Conservation (phyloP, 1,284 basidiomycete species). For the Trametes polyzona region DNA sequence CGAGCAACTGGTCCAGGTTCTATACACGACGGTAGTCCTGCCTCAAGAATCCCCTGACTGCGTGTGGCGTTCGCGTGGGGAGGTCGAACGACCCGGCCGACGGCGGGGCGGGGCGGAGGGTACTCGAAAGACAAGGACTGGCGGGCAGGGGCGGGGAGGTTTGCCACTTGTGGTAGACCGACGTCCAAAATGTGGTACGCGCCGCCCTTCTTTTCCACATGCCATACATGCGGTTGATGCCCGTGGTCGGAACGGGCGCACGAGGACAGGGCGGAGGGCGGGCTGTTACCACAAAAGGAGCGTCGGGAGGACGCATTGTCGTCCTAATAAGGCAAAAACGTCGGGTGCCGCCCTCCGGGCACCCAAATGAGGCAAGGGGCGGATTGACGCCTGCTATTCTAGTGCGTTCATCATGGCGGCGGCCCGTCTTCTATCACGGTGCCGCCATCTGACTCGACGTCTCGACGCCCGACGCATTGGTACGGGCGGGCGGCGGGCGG, state of each 20-base stretch:
- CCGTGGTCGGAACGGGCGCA: constrained; percentile 16
- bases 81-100: too few relatives aligned
- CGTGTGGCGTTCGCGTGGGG: too few relatives aligned
- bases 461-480: constrained; percentile 24
- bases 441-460: constrained; percentile 24
- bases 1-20: too few relatives aligned
- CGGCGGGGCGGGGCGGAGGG: constrained; percentile 7
- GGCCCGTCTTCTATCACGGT: constrained; percentile 24
- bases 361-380: constrained; percentile 9
- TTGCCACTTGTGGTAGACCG: constrained; percentile 13
- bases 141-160: constrained; percentile 10
- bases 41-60: too few relatives aligned
- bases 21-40: too few relatives aligned
- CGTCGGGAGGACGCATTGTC: constrained; percentile 7
- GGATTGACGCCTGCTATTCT: constrained; percentile 10
- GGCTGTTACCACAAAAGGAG: constrained; percentile 6
- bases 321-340: constrained; percentile 6
- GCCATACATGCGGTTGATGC: constrained; percentile 4
- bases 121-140: background rate
- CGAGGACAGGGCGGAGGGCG: constrained; percentile 22
- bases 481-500: constrained; percentile 15
- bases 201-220: background rate
- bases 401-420: constrained; percentile 2
- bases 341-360: background rate
- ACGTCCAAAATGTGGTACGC: constrained; percentile 2